Base-by-base conservation (phyloP, 257 asterid genomes). In the Solanum etuberosum region DNA sequence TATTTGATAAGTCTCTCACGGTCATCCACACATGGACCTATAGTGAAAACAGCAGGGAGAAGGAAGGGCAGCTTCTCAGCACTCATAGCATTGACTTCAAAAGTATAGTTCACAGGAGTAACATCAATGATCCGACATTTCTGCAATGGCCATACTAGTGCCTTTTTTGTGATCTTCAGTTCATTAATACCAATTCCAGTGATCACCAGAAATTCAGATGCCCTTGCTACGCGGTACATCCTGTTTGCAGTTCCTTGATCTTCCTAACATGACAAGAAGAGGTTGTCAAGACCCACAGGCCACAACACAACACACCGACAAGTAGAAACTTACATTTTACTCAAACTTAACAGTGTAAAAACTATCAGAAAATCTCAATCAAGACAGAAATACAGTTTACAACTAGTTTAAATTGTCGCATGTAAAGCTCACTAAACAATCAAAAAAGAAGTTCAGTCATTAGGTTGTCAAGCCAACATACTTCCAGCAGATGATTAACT, bases 61-160 rank as follows among this genome's bases (percentile, higher is more conserved):
- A 93, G 71, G 61, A 94, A 93, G 20, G 98, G 95, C 54, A 94
- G 94, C 90, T 94, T 94, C 85, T 94, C 96, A 13, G 95, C 94
- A 70, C 95, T 93, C 95, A 93, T 94, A 82, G 98, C 98, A 27
- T 94, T 94, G 34, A 94, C 98, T 57, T 94, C 91, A 83, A 94
- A 94, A 57, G 95, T 92, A 92, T 94, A 93, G 74, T 94, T 94
- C 7, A 93, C 95, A 0, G 95, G 96, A 14, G 95, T 89, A 31
- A 93, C 84, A 86, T 94, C 95, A 61, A 91, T 91, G 14, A 59
- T n/a, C 9, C 89, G 18, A 88, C 76, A 90, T n/a, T 90, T 87
- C 27, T 94, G 96, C 2, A 94, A 96, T 0, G 96, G 96, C 9
- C 92, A 61, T 1, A 94, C n/a, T 92, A 96, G 90, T 85, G 94